These are phyloP conservation scores for Earliella scabrosa DNA, from an alignment of 1,284 basidiomycete species.

Conservation along the genomic window DNA sequence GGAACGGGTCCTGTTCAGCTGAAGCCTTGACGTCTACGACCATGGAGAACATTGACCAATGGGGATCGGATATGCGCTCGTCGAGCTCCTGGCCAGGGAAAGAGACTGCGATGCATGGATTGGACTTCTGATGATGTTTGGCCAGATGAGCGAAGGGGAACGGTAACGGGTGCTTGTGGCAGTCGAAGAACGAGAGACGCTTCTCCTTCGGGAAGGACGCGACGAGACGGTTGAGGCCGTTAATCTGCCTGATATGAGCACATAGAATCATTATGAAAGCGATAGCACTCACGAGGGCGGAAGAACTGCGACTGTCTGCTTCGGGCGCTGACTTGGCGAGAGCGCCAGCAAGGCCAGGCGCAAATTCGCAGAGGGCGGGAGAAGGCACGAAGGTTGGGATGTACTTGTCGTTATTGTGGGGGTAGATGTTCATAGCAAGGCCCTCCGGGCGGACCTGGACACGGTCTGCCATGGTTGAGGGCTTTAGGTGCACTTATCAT, in stretches of 20 bases:
- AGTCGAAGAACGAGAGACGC: constrained; percentile 6
- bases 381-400: too few relatives aligned
- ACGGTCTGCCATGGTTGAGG: too few relatives aligned
- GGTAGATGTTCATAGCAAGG: too few relatives aligned
- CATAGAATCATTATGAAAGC: too few relatives aligned
- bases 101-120: constrained; percentile 9
- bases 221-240: constrained; percentile 1
- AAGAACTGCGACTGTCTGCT: too few relatives aligned
- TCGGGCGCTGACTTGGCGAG: too few relatives aligned
- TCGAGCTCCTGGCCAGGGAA: constrained; percentile 4
- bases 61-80: background rate
- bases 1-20: constrained; percentile 1
- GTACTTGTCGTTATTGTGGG: too few relatives aligned
- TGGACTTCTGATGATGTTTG: constrained; percentile 5
- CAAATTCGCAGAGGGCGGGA: too few relatives aligned
- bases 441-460: too few relatives aligned
- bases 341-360: too few relatives aligned
- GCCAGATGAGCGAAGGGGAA: constrained; percentile 10
- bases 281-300: too few relatives aligned
- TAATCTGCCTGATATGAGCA: background rate
- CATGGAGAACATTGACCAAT: constrained; percentile 3
- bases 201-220: constrained; percentile 2
- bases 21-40: constrained; percentile 10
- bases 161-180: background rate
- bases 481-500: too few relatives aligned